Conservation (phyloP, 768 basidiomycete genomes). For the Collybiopsis confluens region DNA sequence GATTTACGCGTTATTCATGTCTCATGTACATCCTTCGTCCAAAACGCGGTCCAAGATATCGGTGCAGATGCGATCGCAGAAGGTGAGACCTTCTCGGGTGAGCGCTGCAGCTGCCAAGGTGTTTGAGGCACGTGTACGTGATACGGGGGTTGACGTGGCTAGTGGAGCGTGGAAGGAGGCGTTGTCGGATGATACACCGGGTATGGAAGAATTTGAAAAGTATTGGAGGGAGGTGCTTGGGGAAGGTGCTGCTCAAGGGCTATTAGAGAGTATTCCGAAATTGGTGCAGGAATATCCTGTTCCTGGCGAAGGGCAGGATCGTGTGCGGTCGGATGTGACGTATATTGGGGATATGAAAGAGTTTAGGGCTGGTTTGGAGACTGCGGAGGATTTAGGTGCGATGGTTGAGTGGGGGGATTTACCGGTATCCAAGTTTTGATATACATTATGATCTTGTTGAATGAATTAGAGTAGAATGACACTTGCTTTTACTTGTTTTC, state of each 20-base stretch:
- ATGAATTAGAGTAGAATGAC: too few relatives aligned
- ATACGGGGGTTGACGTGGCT: slow-evolving; percentile 45
- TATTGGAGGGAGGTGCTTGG: slow-evolving; percentile 31
- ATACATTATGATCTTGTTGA: too few relatives aligned
- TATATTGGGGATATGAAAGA: slow-evolving; percentile 60
- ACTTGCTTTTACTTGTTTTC: too few relatives aligned
- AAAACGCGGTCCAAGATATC: slow-evolving; percentile 76
- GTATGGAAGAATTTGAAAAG: slow-evolving; percentile 49
- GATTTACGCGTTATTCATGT: slow-evolving; percentile 64
- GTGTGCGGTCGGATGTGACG: slow-evolving; percentile 42
- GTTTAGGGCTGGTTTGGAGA: slow-evolving; percentile 59
- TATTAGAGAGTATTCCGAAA: slow-evolving; percentile 53
- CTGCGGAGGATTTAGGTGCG: slow-evolving; percentile 58
- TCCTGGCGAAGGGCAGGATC: slow-evolving; percentile 46
- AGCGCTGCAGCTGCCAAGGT: slow-evolving; percentile 60
- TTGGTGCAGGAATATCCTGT: slow-evolving; percentile 56
- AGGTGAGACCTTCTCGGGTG: slow-evolving; percentile 53
- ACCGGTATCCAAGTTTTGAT: slow-evolving; percentile 51
- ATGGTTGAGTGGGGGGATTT: slow-evolving; percentile 75
- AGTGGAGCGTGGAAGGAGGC: slow-evolving; percentile 47
- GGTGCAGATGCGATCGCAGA: slow-evolving; percentile 74
- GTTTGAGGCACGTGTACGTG: slow-evolving; percentile 51
- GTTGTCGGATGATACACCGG: slow-evolving; percentile 52
- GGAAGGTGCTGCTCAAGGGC: slow-evolving; percentile 33
- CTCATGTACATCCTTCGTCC: slow-evolving; percentile 67